Evolutionary conservation across 129 eudicot species (phyloP).

Genomic region (Saposhnikovia divaricata): DNA sequence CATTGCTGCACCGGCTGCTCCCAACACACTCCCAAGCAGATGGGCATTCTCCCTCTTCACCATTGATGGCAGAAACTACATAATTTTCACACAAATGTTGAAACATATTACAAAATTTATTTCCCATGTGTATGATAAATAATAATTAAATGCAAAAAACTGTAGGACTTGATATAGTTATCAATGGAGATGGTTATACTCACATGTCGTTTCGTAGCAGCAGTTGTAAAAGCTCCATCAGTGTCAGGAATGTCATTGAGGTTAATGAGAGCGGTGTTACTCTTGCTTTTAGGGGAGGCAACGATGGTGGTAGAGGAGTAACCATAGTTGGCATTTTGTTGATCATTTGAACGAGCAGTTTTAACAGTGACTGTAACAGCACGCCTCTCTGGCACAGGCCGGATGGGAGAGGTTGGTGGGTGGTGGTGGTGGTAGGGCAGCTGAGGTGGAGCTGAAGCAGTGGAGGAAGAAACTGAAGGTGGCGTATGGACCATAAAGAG

Average conservation of each 20-base stretch:
- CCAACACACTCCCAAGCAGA: slow-evolving; percentile 7
- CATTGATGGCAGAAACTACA: not conserved
- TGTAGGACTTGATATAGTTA: not conserved
- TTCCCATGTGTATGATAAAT: not conserved
- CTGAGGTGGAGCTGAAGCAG: slow-evolving; percentile 31
- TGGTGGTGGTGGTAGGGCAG: slow-evolving; percentile 28
- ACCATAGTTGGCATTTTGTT: slow-evolving; percentile 13
- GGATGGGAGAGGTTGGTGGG: slow-evolving; percentile 37
- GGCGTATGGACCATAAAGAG: slow-evolving; percentile 70
- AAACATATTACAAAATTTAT: not conserved
- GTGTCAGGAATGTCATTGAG: slow-evolving; percentile 39
- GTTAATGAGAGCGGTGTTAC: slow-evolving; percentile 23
- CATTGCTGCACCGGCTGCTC: not conserved
- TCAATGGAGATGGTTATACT: slow-evolving; percentile 8
- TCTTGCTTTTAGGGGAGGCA: slow-evolving; percentile 1
- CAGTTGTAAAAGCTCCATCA: slow-evolving; percentile 7
- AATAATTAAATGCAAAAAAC: not conserved
- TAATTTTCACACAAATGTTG: not conserved
- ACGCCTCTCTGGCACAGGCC: slow-evolving; percentile 65
- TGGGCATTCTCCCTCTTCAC: slow-evolving; percentile 14
- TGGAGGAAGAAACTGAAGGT: slow-evolving; percentile 80
- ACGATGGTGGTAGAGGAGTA: slow-evolving; percentile 11
- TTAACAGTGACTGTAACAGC: slow-evolving; percentile 41
- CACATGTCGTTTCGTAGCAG: slow-evolving; percentile 20
- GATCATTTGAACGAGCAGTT: slow-evolving; percentile 14